A percentile compares a stretch with the other conserved stretches of the same genome.
Conservation (phyloP, 805 yeast genomes). For the Saccharomycopsis sp. region DNA sequence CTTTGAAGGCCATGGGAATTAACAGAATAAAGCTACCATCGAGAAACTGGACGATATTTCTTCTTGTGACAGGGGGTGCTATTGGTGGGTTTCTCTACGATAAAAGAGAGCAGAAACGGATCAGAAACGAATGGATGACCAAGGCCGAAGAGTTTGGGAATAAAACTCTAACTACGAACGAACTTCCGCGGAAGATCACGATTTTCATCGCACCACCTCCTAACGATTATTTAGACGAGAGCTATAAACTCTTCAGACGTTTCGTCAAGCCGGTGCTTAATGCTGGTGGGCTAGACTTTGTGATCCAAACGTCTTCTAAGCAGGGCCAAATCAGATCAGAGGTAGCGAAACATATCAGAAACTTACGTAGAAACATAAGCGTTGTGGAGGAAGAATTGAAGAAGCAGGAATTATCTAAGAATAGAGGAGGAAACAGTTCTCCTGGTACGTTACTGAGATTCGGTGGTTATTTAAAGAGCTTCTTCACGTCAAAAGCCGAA, state of each 20-base stretch:
- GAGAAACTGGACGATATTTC: slow-evolving; percentile 88
- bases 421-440: slow-evolving; percentile 16
- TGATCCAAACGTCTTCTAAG: slow-evolving; percentile 64
- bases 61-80: slow-evolving; percentile 58
- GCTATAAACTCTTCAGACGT: slow-evolving; percentile 44
- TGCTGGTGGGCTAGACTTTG: slow-evolving; percentile 66
- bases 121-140: slow-evolving; percentile 59
- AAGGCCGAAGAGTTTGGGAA: slow-evolving; percentile 50
- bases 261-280: slow-evolving; percentile 63
- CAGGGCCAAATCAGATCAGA: slow-evolving; percentile 83
- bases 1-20: slow-evolving; percentile 78
- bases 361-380: slow-evolving; percentile 45
- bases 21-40: slow-evolving; percentile 75
- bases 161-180: slow-evolving; percentile 39
- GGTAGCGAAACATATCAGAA: slow-evolving; percentile 80
- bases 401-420: slow-evolving; percentile 21
- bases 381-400: slow-evolving; percentile 26
- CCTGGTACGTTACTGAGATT: slow-evolving; percentile 3
- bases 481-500: slow-evolving; percentile 8
- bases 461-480: slow-evolving; percentile 4
- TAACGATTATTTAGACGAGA: slow-evolving; percentile 81
- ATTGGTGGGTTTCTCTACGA: slow-evolving; percentile 81
- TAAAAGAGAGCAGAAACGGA: slow-evolving; percentile 59
- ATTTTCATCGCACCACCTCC: slow-evolving; percentile 96
- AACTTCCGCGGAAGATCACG: slow-evolving; percentile 66